Base-by-base conservation (phyloP, 2,329 filamentous ascomycete genomes). In the Kalmusia sp. region DNA sequence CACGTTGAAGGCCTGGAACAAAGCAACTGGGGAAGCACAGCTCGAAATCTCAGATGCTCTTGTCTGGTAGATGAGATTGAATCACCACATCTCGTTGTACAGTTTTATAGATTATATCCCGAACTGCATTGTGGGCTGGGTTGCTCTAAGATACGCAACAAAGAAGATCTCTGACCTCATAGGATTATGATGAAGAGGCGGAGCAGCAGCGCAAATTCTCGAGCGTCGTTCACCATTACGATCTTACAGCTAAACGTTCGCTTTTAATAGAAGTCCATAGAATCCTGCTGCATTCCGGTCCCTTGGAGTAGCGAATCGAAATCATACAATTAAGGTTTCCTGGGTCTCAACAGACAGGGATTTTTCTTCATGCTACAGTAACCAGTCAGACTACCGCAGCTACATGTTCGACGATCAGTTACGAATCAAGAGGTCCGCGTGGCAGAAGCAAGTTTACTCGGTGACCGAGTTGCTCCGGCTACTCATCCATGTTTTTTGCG, bases 21-120 rank as follows among this genome's bases (percentile, higher is more conserved):
- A 76, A 60, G 78, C 81, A 55, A 82, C 79, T 45, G 86, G 85
- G n/a, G 77, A 76, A 59, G 82, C 90, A 49, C 84, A 83, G 60
- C 74, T 96, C 59, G 86, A 91, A 77, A 85, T 96, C 62, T 78
- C 75, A 53, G 81, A 91, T 73, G 84, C 84, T 44, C 74, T 88
- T 68, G 60, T 66, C 35, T 72, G 65, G 47, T 56, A 49, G n/a
- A n/a, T n/a, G n/a, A n/a, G n/a, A n/a, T n/a, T n/a, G n/a, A n/a
- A n/a, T n/a, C n/a, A n/a, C n/a, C n/a, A n/a, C n/a, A n/a, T n/a
- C n/a, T n/a, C n/a, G n/a, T n/a, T n/a, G n/a, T n/a, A n/a, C n/a
- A n/a, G n/a, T n/a, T n/a, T n/a, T n/a, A n/a, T n/a, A n/a, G n/a
- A n/a, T n/a, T n/a, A n/a, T n/a, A n/a, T n/a, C n/a, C n/a, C n/a